Evolutionary conservation across 2,329 filamentous ascomycete species (phyloP).

Genomic region (Alternaria sp.): DNA sequence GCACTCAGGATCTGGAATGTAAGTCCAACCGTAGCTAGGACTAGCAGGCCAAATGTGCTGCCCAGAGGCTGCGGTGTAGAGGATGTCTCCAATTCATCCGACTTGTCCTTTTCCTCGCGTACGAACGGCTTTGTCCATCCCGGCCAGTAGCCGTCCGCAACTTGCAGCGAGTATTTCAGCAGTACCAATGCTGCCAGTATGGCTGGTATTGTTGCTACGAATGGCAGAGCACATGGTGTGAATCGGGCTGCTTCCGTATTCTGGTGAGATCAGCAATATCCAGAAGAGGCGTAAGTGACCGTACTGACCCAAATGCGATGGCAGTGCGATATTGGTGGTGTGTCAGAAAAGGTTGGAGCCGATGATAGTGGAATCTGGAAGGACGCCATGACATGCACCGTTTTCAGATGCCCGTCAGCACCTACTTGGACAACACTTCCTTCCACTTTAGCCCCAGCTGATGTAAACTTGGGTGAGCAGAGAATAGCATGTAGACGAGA

Average conservation of each 20-base stretch:
- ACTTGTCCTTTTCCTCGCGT: conserved; percentile 33
- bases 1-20: conserved; percentile 32
- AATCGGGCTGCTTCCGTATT: conserved; percentile 48
- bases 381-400: conserved; percentile 29
- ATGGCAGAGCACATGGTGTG: conserved; percentile 49
- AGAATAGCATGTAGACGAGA: conserved; percentile 22
- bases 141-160: conserved; percentile 49
- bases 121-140: conserved; percentile 62
- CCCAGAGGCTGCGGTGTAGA: conserved; percentile 34
- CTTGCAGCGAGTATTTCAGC: conserved; percentile 42
- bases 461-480: conserved; percentile 13
- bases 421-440: conserved; percentile 24
- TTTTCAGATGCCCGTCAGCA: not conserved
- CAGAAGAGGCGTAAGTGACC: not conserved
- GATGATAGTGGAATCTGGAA: conserved; percentile 30
- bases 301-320: conserved; percentile 35
- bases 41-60: conserved; percentile 33
- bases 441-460: conserved; percentile 30
- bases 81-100: conserved; percentile 40
- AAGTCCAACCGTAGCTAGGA: conserved; percentile 34
- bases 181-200: conserved; percentile 47
- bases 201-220: conserved; percentile 48
- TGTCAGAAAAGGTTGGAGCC: conserved; percentile 13
- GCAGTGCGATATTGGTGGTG: conserved; percentile 31
- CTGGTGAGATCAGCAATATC: conserved; percentile 28